Evolutionary conservation across 768 basidiomycete genomes (phyloP), one percentile per base, ranked within the genome.

Genomic region (Vararia minispora): DNA sequence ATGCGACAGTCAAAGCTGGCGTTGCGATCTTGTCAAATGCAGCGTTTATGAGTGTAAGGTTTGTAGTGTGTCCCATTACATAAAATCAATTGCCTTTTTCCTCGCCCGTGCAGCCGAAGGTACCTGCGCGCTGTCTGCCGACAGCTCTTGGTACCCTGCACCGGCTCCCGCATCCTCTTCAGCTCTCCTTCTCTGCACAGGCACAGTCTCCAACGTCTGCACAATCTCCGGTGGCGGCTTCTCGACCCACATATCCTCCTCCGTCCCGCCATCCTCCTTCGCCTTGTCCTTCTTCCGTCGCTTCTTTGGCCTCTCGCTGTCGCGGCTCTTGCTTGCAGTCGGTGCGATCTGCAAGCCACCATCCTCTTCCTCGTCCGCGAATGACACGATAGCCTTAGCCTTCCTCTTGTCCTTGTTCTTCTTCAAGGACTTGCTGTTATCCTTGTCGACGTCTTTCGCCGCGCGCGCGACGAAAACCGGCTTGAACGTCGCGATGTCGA

Each of bases 401-500:
- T 68, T 65, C 38, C 71, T 65, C 52, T 72, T 76, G 27, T 64
- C 64, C 51, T 72, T 67, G 11, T 54, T 45, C 39, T 58, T 61
- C 34, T 60, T 62, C n/a, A n/a, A n/a, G n/a, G n/a, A n/a, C 37
- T 62, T 61, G 24, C 54, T 52, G 36, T 69, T 69, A 2, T 68
- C 66, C 38, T 58, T 56, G 7, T 59, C 53, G 2, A 55, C 41
- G 14, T 59, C 60, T 6, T 64, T 60, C 23, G 58, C 58, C 10
- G 60, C 59, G n/a, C 76, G 71, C 5, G 79, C 76, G 6, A 87
- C 74, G 54, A 97, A 98, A 0, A 79, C 85, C 1, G 92, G 92
- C 51, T 80, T 86, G 68, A 94, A 97, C 0, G 79, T 76, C n/a
- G 68, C 59, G 20, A 77, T 46, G 52, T 90, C 81, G 6, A 71